Evolutionary conservation across 306 rosid species (phyloP), one percentile per base, ranked within the genome.

Genomic region (Cucumis hystrix): DNA sequence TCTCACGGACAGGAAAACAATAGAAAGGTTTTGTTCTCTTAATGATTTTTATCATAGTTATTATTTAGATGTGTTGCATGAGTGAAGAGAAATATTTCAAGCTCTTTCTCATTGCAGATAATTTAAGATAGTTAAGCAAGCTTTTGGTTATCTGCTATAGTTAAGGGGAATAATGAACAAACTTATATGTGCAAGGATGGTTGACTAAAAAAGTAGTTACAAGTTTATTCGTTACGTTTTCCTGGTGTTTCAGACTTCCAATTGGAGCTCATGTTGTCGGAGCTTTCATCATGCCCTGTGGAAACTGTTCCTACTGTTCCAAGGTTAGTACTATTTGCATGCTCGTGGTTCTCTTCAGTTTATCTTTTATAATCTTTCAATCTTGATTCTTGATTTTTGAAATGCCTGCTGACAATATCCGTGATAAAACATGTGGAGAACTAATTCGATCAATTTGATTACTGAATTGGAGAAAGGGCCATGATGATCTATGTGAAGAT

Each of bases 261-360:
- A 54, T 92, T 80, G 97, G 98, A 68, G 89, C 96, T 69, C 88
- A 77, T 74, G 96, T 85, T 62, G 86, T 95, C 63, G 97, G 98
- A 65, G 84, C 98, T 84, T 95, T 92, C 81, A 95, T 92, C 87
- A 92, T 95, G 97, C 97, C 98, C 82, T 95, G 98, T 82, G 98
- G 98, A 30, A 88, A 81, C 81, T 95, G 98, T 83, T 86, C 84
- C 52, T 92, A 75, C 76, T 92, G 98, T 88, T 86, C 98, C 23
- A 92, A 92, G 92, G 98, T 95, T 80, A 78, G 52, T 75, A 54
- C 64, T 33, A 64, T 1, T 64, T 17, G 5, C 23, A 47, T 77
- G 49, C 52, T 12, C 6, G 8, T 43, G 23, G 28, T 61, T 49
- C 40, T 77, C 79, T 61, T 28, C 70, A 23, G 25, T 12, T 47